Evolutionary conservation across 2,329 filamentous ascomycete genomes (phyloP), one percentile per base, ranked within the genome.

Genomic region (Biscogniauxia mediterranea): DNA sequence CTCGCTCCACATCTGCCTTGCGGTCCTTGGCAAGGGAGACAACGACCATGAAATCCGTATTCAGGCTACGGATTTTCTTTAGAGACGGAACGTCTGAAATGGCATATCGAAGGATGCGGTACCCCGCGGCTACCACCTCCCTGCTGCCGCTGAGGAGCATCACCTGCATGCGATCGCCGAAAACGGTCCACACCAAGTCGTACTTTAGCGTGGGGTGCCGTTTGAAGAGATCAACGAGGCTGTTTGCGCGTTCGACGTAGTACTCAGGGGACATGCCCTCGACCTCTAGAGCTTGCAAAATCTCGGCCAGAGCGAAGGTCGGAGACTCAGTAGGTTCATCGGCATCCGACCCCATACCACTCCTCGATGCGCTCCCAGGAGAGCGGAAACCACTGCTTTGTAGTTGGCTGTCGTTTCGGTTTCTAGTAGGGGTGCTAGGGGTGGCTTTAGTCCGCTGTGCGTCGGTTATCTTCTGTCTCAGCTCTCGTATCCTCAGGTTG

Each of bases 141-240:
- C 94, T 88, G 74, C 91, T 97, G 68, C 97, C 94, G 72, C 94
- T 97, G 60, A 99, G 81, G 21, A 99, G 87, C 92, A 99, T 96
- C 68, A 92, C 89, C 77, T 99, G 95, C 81, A 98, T 93, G 52
- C 95, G 86, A 55, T 96, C 78, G 1, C 96, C 95, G 76, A 99
- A 99, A 1, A 96, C 89, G 3, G 93, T 91, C 95, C 95, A 99
- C 1, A 92, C 93, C 55, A 99, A 80, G 75, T 99, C 96, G 74
- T 98, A 97, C 73, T 99, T 99, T 60, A 99, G 83, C 1, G 92
- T 94, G 1, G 93, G 92, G 75, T 98, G 88, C 57, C 92, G 85
- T 75, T 94, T 97, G 78, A 99, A 96, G n/a, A 99, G 82, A 64
- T 96, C 91, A n/a, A 98, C 95, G 8, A 99, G 82, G 66, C 87